Evolutionary conservation across 805 yeast species (phyloP), one percentile per base, ranked within the genome.

Genomic region (Blastobotrys terrestris): DNA sequence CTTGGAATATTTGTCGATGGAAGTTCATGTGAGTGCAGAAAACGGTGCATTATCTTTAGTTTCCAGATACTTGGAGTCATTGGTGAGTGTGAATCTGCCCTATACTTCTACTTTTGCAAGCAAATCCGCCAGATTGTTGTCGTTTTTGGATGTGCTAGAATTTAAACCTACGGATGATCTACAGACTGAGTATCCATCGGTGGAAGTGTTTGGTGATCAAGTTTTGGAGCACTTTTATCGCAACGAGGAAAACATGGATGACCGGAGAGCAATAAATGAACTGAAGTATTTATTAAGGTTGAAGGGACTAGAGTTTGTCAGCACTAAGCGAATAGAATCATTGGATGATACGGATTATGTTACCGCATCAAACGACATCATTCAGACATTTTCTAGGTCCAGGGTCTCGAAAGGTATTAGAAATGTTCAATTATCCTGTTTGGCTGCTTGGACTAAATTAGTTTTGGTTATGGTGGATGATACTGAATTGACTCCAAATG

Each of bases 381-480:
- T 72, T 0, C 77, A 77, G 58, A 72, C 74, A 20, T 43, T 72
- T 73, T 44, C 72, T 74, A 41, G 76, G 81, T 58, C 75, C 75
- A 55, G 48, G n/a, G 26, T 49, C 8, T 44, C 35, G 15, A 47
- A 43, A 39, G 48, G 54, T 43, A 42, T 64, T 16, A 54, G 66
- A 7, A 65, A 73, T 1, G 71, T 74, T 6, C 94, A 85, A 55
- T 69, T 85, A 46, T 69, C 76, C 13, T 80, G 84, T 53, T 69
- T 92, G 26, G 88, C 84, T 62, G 79, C 95, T 0, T 92, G 98
- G 98, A 83, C 84, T 19, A 84, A 83, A 58, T 67, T 91, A 48
- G 82, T 88, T 20, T 88, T 89, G 56, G 80, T 89, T 2, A 68
- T 88, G 45, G 81, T 87, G 3, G 74, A 81, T 3, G 90, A 84